These are phyloP conservation scores for Lasiodiplodia sp. DNA, from an alignment of 2,329 filamentous ascomycete species.

Conservation along the genomic window DNA sequence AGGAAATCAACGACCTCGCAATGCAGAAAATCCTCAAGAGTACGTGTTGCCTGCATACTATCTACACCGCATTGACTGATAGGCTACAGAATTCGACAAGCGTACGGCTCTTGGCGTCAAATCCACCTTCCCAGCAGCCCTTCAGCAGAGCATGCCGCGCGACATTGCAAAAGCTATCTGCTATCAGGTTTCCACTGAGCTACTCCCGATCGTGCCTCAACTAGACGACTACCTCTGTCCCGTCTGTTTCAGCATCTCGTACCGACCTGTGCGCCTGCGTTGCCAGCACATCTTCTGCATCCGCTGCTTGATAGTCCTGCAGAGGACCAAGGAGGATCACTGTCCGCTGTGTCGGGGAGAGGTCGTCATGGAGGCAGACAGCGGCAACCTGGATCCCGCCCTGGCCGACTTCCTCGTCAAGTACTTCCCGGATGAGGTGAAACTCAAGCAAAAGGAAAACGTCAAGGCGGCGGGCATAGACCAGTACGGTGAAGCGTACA, in stretches of 20 bases:
- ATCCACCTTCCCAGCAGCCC: constrained; percentile 65
- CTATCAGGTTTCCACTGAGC: constrained; percentile 73
- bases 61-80: not conserved
- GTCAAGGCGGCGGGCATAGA: constrained; percentile 78
- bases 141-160: constrained; percentile 68
- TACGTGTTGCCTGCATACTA: constrained; percentile 46
- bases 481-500: constrained; percentile 72
- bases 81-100: constrained; percentile 79
- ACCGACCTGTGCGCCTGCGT: constrained; percentile 77
- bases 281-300: constrained; percentile 86
- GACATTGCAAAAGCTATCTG: constrained; percentile 78
- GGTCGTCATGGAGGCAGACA: constrained; percentile 74
- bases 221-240: constrained; percentile 86
- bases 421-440: constrained; percentile 80
- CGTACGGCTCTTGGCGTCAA: constrained; percentile 76
- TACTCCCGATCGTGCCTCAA: constrained; percentile 78
- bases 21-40: constrained; percentile 87
- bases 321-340: constrained; percentile 69
- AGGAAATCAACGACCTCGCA: constrained; percentile 81
- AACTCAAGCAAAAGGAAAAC: constrained; percentile 67
- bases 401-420: constrained; percentile 74
- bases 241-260: constrained; percentile 80
- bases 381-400: constrained; percentile 68
- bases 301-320: constrained; percentile 80
- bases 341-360: constrained; percentile 80